phyloP scores from a whole-genome alignment of 371 early-diverging fungal species.

The Mortierella sp. region DNA sequence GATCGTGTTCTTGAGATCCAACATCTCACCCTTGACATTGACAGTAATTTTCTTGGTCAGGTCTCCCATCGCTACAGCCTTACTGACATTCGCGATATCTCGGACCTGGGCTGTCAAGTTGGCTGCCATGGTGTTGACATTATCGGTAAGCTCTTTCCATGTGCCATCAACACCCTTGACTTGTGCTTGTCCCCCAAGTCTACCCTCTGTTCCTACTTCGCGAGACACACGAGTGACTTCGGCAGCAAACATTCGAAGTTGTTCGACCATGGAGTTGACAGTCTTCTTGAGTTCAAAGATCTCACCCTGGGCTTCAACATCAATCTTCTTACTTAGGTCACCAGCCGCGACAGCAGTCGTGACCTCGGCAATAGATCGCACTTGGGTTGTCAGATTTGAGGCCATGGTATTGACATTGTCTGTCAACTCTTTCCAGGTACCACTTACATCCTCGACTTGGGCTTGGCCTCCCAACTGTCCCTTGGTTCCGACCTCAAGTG shows the following conservation, averaged over 20 bases:
- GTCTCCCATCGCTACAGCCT: slow-evolving; percentile 62
- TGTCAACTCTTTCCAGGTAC: no score
- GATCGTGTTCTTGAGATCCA: slow-evolving; percentile 69
- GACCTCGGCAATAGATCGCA: slow-evolving; percentile 56
- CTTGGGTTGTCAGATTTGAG: slow-evolving; percentile 57
- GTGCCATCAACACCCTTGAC: slow-evolving; percentile 62
- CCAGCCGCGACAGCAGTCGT: slow-evolving; percentile 61
- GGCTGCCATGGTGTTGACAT: slow-evolving; percentile 57
- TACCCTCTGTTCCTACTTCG: slow-evolving; percentile 70
- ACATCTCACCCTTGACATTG: slow-evolving; percentile 63
- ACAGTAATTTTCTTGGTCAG: slow-evolving; percentile 69
- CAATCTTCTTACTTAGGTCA: slow-evolving; percentile 66
- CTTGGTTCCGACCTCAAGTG: no score
- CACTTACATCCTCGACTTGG: no score
- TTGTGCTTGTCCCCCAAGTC: slow-evolving; percentile 65
- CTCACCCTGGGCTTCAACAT: slow-evolving; percentile 62
- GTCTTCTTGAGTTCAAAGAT: slow-evolving; percentile 69
- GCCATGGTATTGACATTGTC: slow-evolving; percentile 67
- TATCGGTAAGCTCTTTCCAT: slow-evolving; percentile 60
- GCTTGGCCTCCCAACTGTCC: no score
- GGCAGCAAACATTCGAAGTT: no score
- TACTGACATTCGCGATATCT: slow-evolving; percentile 55
- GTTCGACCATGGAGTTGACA: slow-evolving; percentile 72
- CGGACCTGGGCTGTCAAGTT: slow-evolving; percentile 60
- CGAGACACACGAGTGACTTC: slow-evolving; percentile 41